These are phyloP conservation scores for Haplosporangium gracile DNA, from an alignment of 192 early-diverging fungal genomes.

Conservation along the genomic window DNA sequence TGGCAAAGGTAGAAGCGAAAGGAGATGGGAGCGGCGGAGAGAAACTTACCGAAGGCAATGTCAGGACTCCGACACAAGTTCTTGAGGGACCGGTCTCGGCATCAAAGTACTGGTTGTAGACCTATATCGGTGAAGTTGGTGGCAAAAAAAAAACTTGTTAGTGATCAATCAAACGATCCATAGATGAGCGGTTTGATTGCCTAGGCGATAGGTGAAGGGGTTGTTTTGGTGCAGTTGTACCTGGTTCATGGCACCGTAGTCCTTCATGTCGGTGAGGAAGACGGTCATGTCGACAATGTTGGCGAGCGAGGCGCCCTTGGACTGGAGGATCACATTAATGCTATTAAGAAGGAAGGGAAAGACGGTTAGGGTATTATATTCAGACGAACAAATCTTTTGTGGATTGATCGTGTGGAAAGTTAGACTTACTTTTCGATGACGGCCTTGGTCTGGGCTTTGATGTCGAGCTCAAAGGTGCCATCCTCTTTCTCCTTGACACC, in stretches of 20 bases:
- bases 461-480: constrained; percentile 70
- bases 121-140: constrained; percentile 20
- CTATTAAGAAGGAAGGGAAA: constrained; percentile 23
- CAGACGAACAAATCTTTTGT: neutral
- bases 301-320: constrained; percentile 62
- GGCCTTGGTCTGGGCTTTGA: constrained; percentile 71
- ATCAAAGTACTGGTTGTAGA: constrained; percentile 77
- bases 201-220: neutral
- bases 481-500: constrained; percentile 64
- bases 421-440: constrained; percentile 71
- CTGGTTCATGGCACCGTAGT: constrained; percentile 74
- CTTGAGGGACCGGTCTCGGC: constrained; percentile 69
- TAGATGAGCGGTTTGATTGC: neutral
- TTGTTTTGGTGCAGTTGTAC: neutral
- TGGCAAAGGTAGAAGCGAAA: no score
- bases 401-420: neutral
- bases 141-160: neutral
- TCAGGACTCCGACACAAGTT: constrained; percentile 75
- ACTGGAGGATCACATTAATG: constrained; percentile 69
- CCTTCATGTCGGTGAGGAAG: constrained; percentile 77
- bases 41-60: constrained; percentile 65
- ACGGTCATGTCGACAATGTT: constrained; percentile 80
- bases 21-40: no score
- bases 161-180: neutral
- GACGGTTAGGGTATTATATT: neutral